A percentile compares a stretch with the other conserved stretches of the same genome.
phyloP scores from a whole-genome alignment of 306 rosid genomes.

The Astragalus membranaceus region DNA sequence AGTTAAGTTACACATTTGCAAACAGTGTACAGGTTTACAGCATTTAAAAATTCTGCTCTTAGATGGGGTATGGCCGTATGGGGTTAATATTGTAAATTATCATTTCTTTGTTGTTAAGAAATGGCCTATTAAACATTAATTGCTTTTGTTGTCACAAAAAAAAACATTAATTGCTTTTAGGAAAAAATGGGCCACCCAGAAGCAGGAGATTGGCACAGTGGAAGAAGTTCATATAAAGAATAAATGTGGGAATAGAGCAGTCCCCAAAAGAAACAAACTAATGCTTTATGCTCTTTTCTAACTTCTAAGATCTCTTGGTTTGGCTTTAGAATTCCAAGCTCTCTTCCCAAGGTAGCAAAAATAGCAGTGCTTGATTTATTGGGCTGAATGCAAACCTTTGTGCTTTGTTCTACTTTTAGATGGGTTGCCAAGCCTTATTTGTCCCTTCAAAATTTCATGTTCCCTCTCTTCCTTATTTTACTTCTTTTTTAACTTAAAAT shows the following conservation, averaged over 20 bases:
- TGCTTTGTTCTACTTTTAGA: constrained; percentile 49
- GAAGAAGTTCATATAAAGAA: constrained; percentile 50
- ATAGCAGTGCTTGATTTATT: constrained; percentile 42
- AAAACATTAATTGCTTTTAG: constrained; percentile 25
- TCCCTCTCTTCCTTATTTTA: background rate
- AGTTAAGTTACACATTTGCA: background rate
- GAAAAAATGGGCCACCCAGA: constrained; percentile 29
- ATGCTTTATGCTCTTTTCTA: constrained; percentile 66
- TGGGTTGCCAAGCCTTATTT: constrained; percentile 28
- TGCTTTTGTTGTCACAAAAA: no score
- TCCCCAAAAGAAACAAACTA: constrained; percentile 73
- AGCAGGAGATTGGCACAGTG: constrained; percentile 35
- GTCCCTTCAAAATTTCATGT: background rate
- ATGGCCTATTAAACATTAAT: constrained; percentile 22
- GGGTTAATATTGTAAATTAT: constrained; percentile 35
- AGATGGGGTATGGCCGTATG: constrained; percentile 15
- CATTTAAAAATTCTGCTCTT: background rate
- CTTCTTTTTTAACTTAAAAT: constrained; percentile 21
- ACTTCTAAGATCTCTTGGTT: constrained; percentile 44
- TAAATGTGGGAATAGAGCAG: constrained; percentile 50
- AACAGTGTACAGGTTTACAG: background rate
- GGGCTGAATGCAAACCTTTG: constrained; percentile 45
- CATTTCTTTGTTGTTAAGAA: constrained; percentile 70
- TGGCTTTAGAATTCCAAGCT: constrained; percentile 91
- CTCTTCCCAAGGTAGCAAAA: constrained; percentile 68